These are phyloP conservation scores for Cryptosporidium ubiquitum DNA, from an alignment of 169 alveolate genomes.

Conservation along the genomic window DNA sequence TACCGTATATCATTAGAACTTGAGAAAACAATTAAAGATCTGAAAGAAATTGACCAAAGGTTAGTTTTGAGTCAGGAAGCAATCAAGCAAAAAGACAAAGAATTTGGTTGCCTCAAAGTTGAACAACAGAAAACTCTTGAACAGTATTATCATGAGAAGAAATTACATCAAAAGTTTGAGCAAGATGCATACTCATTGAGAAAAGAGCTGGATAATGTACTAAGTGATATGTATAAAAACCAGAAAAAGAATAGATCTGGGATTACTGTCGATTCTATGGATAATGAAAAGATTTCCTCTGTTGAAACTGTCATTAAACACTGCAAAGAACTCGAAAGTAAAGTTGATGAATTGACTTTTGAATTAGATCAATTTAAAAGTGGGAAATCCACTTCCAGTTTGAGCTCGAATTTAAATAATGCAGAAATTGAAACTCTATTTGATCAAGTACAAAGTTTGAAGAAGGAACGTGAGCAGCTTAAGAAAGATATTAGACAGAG, in stretches of 20 bases:
- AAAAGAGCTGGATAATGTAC: constrained; percentile 57
- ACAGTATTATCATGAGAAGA: constrained; percentile 26
- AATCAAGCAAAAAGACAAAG: not conserved
- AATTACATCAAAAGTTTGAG: constrained; percentile 28
- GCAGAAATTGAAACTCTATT: constrained; percentile 41
- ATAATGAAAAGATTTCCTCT: constrained; percentile 16
- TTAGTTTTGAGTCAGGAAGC: not conserved
- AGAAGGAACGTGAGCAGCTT: constrained; percentile 54
- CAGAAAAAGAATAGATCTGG: constrained; percentile 46
- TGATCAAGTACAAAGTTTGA: constrained; percentile 55
- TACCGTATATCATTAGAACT: not conserved
- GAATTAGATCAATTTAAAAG: constrained; percentile 11
- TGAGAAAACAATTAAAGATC: not conserved
- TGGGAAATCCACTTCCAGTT: not conserved
- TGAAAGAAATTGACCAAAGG: not conserved
- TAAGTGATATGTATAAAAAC: constrained; percentile 34
- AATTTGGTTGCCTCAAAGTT: not conserved
- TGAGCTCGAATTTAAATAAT: not conserved
- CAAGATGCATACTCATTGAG: constrained; percentile 31
- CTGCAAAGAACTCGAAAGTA: constrained; percentile 46
- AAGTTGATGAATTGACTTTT: constrained; percentile 17
- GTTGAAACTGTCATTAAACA: constrained; percentile 37
- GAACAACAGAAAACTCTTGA: constrained; percentile 6
- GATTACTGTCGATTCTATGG: constrained; percentile 11
- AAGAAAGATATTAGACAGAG: constrained; percentile 72